phyloP scores from a whole-genome alignment of 495 filamentous ascomycete genomes.

The Xylaria intraflava region DNA sequence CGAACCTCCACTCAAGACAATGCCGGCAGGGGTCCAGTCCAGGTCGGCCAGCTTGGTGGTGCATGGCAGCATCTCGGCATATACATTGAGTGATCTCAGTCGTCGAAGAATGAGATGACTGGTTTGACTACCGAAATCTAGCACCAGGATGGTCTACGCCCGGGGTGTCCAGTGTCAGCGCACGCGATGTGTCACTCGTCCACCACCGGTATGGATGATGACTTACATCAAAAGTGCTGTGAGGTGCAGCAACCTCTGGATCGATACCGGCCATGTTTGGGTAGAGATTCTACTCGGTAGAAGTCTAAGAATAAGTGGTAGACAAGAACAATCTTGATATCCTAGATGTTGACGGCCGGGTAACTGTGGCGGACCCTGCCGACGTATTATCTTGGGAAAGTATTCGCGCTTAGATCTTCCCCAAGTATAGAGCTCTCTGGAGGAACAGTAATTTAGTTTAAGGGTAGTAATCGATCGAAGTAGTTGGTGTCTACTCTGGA shows the following conservation, averaged over 20 bases:
- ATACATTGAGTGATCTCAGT: constrained; percentile 75
- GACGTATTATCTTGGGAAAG: background rate
- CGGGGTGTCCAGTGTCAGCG: background rate
- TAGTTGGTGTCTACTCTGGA: background rate
- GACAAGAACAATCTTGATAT: background rate
- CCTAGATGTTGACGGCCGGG: background rate
- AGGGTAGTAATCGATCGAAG: no score
- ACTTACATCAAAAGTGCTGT: constrained; percentile 18
- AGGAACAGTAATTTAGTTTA: background rate
- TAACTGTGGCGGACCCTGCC: background rate
- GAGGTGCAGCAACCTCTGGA: constrained; percentile 14
- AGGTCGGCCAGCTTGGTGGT: constrained; percentile 78
- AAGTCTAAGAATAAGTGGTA: background rate
- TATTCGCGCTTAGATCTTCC: background rate
- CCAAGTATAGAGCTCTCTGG: background rate
- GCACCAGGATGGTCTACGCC: constrained; percentile 53
- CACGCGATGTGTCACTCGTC: background rate
- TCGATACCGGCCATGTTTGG: constrained; percentile 7
- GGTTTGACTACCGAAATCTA: constrained; percentile 64
- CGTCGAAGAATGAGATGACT: constrained; percentile 72
- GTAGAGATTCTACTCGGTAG: background rate
- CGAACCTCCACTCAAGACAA: constrained; percentile 65
- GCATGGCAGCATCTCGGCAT: constrained; percentile 88
- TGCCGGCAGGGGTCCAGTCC: constrained; percentile 72
- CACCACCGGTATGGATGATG: background rate